Base-by-base conservation (phyloP, 768 basidiomycete species). In the Hygrocybe coccinea region DNA sequence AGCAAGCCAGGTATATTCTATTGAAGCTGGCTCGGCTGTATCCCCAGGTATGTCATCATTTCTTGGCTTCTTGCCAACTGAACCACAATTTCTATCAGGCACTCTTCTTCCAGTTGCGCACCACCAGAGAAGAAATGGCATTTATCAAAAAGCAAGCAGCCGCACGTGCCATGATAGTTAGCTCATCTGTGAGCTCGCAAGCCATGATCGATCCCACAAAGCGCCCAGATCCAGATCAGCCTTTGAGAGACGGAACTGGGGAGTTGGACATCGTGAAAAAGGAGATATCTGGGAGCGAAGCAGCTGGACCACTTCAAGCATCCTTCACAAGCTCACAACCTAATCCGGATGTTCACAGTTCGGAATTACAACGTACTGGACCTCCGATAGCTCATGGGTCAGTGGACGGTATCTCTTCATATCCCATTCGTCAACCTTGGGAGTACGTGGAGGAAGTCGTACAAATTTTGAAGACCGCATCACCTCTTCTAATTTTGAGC, bases 401-500 rank as follows among this genome's bases (percentile, higher is more conserved):
- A 21, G 22, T 46, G n/a, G 47, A 41, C 53, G 64, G 65, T 33
- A 53, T 65, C 49, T 59, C 33, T 58, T 63, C 61, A 0, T 63
- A 69, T 48, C 73, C 79, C 14, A 55, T 50, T 47, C 82, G 86
- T 33, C 88, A 89, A 62, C 83, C 91, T 24, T 91, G 84, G 81
- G 95, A 98, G 52, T 80, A 89, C 62, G 85, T 97, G 6, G 97
- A 99, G 19, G 97, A 98, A 65, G 84, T 98, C 55, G 83, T 94
- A 39, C 88, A 94, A 66, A 85, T 91, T 36, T 77, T 98, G 63
- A 98, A 99, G 74, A 97, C 95, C 0, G 87, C 91, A 0, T 97
- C 95, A 78, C 97, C 97, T 0, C 79, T 99, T 6, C 80, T 99
- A 35, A 91, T 95, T 29, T 76, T 98, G 19, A 97, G 93, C 55